A percentile compares a stretch with the other conserved stretches of the same genome.
phyloP scores from a whole-genome alignment of 805 yeast genomes.

The Teunomyces lycoperdinae region DNA sequence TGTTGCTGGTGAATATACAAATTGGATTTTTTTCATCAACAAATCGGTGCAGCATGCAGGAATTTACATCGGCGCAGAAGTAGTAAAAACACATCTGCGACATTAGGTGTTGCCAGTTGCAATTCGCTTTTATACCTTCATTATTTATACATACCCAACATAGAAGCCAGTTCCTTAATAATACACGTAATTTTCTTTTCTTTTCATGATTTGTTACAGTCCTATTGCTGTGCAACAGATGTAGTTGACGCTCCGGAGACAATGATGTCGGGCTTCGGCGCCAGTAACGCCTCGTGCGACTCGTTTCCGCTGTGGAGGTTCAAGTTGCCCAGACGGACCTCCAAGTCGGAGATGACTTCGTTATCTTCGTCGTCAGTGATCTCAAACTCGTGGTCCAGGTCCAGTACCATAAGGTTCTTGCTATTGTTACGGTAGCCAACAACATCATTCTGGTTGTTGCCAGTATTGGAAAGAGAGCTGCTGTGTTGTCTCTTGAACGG shows the following conservation, averaged over 20 bases:
- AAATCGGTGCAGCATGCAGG: background rate
- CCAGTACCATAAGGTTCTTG: constrained; percentile 26
- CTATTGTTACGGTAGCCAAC: background rate
- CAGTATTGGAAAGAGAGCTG: constrained; percentile 30
- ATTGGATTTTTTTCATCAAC: no score
- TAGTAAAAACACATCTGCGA: no score
- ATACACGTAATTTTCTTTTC: constrained; percentile 1
- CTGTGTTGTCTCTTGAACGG: constrained; percentile 28
- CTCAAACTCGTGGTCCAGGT: constrained; percentile 41
- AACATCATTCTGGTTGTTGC: constrained; percentile 23
- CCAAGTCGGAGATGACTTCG: constrained; percentile 12
- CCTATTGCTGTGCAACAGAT: constrained; percentile 4
- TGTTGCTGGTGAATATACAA: background rate
- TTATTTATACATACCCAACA: background rate
- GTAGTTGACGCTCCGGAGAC: constrained; percentile 13
- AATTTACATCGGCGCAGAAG: background rate
- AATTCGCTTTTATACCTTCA: background rate
- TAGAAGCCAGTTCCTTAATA: background rate
- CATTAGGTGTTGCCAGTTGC: no score
- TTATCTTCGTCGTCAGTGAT: constrained; percentile 24
- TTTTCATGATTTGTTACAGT: no score
- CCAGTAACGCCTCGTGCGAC: background rate
- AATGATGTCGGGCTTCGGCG: constrained; percentile 10
- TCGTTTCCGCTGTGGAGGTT: constrained; percentile 2
- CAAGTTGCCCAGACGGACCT: constrained; percentile 7